Base-by-base conservation (phyloP, 306 rosid genomes). In the Hippophae tibetana region DNA sequence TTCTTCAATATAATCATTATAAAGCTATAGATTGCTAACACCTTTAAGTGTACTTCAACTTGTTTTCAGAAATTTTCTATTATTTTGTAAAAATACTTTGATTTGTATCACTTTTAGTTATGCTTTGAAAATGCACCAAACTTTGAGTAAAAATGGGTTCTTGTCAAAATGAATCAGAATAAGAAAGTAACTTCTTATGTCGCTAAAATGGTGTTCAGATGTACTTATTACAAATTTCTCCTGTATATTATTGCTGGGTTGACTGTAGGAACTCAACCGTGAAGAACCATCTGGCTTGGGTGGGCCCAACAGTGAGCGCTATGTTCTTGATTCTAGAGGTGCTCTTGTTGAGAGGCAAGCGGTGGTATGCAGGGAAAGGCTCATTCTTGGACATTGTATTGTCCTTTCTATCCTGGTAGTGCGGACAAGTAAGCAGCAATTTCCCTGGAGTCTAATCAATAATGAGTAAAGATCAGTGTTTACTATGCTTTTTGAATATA, bases 241-340 rank as follows among this genome's bases (percentile, higher is more conserved):
- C 10, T 49, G 52, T 43, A 7, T 38, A 12, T 13, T 55, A 14
- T 14, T 44, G 13, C 13, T 60, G 13, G 53, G 60, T 63, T 60
- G 47, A 9, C 56, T 79, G 51, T 67, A 92, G 96, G 98, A 92
- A 62, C 96, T 92, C 60, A 92, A 83, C 76, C 79, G 96, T 69
- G 92, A 85, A 79, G 98, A 92, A 65, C 95, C 96, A 50, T 87
- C 89, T 76, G 96, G 98, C 62, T 72, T 81, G 78, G 98, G 98
- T 65, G 98, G 92, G 68, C 95, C 92, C 63, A 81, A 82, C 50
- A 81, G 87, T 71, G 98, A 92, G 80, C 84, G 54, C 57, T 79
- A 78, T 62, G 70, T 92, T 76, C 81, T 92, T 62, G 98, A 92
- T 78, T 87, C 96, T 71, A 87, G 89, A 81, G 96, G 98, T 62